Percentiles rank a stretch among this genome's conserved stretches.
Evolutionary conservation across 2,329 filamentous ascomycete species (phyloP).

Genomic region (Tolypocladium sp.): DNA sequence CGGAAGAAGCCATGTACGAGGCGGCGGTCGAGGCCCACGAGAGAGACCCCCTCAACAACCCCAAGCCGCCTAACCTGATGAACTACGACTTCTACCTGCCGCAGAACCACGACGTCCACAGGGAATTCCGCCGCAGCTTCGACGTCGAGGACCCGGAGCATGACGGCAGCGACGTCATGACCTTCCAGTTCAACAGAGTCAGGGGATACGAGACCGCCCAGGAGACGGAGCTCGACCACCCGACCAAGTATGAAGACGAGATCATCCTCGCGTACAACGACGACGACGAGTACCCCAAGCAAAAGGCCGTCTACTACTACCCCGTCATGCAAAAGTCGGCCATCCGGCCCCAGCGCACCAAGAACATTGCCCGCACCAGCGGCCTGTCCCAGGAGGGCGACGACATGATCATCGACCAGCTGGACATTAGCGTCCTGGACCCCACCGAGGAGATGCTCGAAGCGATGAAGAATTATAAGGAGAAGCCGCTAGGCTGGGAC

Average conservation of each 20-base stretch:
- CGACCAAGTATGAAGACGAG: conserved; percentile 55
- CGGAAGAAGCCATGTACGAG: conserved; percentile 43
- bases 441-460: conserved; percentile 43
- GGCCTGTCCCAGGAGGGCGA: conserved; percentile 36
- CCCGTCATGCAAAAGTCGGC: conserved; percentile 56
- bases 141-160: conserved; percentile 46
- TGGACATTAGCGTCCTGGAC: conserved; percentile 46
- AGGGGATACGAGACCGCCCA: conserved; percentile 56
- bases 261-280: conserved; percentile 51
- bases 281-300: conserved; percentile 36
- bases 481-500: conserved; percentile 40
- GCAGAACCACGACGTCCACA: conserved; percentile 34
- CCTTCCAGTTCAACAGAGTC: conserved; percentile 53
- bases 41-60: conserved; percentile 45
- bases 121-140: conserved; percentile 52
- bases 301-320: conserved; percentile 58
- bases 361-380: conserved; percentile 49
- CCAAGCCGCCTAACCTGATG: conserved; percentile 47
- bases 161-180: conserved; percentile 46
- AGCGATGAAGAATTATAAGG: conserved; percentile 43
- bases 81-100: conserved; percentile 61
- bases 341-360: conserved; percentile 53
- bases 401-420: conserved; percentile 44
- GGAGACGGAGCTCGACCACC: conserved; percentile 45
- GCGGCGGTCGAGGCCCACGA: conserved; percentile 43